Percentiles rank a stretch among this genome's conserved stretches.
These are phyloP conservation scores for Ceratocystis albifundus DNA, from an alignment of 2,329 filamentous ascomycete genomes.

Conservation along the genomic window DNA sequence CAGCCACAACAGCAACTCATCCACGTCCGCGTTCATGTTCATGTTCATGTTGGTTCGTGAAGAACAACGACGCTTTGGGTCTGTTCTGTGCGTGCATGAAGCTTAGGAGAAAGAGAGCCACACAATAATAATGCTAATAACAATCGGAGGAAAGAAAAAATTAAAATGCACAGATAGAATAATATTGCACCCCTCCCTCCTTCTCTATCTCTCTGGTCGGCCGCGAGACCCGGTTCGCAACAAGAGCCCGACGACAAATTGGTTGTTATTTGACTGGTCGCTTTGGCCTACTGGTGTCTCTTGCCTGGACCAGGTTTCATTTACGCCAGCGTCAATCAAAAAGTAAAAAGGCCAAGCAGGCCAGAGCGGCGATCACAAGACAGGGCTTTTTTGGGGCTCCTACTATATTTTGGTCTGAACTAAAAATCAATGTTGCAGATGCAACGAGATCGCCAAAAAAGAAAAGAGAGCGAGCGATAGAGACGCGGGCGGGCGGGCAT, in stretches of 20 bases:
- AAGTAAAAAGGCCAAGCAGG: not conserved
- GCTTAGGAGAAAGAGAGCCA: not conserved
- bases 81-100: slow-evolving; percentile 6
- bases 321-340: not conserved
- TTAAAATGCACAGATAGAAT: not conserved
- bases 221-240: not conserved
- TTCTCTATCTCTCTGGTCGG: not conserved
- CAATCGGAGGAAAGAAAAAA: not conserved
- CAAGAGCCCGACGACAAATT: not conserved
- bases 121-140: not conserved
- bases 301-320: not conserved
- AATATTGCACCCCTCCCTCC: not conserved
- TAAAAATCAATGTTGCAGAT: not conserved
- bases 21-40: not conserved
- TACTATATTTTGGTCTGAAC: slow-evolving; percentile 1
- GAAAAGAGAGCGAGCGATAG: too few relatives aligned
- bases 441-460: not conserved
- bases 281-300: slow-evolving; percentile 1
- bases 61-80: slow-evolving; percentile 5
- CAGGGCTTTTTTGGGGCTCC: not conserved
- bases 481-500: too few relatives aligned
- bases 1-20: not conserved
- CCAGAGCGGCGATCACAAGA: slow-evolving; percentile 11
- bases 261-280: not conserved
- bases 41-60: not conserved